Evolutionary conservation across 1,284 basidiomycete genomes (phyloP).

Genomic region (Cryptococcus floricola): DNA sequence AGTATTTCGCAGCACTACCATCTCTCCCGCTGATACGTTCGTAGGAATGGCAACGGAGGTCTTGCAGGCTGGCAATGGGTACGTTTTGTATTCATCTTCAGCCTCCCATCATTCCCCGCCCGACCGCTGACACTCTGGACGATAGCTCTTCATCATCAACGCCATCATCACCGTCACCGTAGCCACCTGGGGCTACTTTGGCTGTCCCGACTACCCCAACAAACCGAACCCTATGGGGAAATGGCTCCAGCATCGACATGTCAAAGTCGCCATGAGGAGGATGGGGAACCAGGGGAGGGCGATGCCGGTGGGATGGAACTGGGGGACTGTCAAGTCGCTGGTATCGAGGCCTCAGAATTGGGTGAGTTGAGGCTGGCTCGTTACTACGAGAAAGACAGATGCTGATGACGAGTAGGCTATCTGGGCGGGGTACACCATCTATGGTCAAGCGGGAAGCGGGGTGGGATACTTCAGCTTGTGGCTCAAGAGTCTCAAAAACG

Average conservation of each 20-base stretch:
- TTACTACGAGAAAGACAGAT: no score
- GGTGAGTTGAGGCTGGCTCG: no score
- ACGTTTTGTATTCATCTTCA: neutral
- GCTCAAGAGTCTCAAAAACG: slow-evolving; percentile 25
- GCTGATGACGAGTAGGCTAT: neutral
- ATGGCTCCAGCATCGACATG: slow-evolving; percentile 18
- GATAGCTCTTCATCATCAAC: slow-evolving; percentile 15
- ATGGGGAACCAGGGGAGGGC: slow-evolving; percentile 12
- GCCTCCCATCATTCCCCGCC: no score
- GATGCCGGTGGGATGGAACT: slow-evolving; percentile 11
- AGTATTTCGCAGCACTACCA: neutral
- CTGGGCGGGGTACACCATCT: slow-evolving; percentile 3
- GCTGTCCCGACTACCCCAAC: slow-evolving; percentile 18
- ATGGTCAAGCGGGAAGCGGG: slow-evolving; percentile 8
- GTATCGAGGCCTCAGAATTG: slow-evolving; percentile 13
- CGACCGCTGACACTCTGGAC: no score
- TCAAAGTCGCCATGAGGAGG: slow-evolving; percentile 16
- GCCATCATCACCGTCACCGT: slow-evolving; percentile 12
- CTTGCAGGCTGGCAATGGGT: slow-evolving; percentile 20
- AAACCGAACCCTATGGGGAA: slow-evolving; percentile 18
- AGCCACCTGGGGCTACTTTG: slow-evolving; percentile 17
- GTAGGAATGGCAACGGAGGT: neutral
- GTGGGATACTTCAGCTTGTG: slow-evolving; percentile 30
- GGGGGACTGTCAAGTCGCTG: slow-evolving; percentile 9
- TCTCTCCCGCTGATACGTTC: neutral